These are phyloP conservation scores for Candida verbasci DNA, from an alignment of 805 yeast genomes.

Conservation along the genomic window DNA sequence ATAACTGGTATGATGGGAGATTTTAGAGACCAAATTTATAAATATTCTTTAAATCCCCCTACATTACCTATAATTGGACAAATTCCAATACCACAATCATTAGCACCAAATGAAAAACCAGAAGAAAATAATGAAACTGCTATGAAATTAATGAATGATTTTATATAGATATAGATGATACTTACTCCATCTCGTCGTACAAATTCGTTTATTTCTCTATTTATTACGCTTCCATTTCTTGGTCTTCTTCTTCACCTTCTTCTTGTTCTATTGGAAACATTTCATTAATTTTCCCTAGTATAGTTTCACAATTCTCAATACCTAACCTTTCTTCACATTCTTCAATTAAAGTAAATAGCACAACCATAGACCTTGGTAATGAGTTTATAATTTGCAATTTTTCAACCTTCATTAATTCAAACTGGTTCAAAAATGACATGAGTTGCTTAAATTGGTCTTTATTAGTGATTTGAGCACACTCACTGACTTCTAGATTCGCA, in stretches of 20 bases:
- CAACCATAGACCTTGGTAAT: conserved; percentile 76
- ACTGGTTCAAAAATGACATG: conserved; percentile 43
- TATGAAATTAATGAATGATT: conserved; percentile 19
- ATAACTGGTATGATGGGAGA: conserved; percentile 55
- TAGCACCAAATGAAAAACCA: not conserved
- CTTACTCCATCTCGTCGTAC: conserved; percentile 9
- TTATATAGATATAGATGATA: conserved; percentile 15
- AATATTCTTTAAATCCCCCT: conserved; percentile 8
- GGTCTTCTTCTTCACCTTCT: conserved; percentile 22
- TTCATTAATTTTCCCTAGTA: conserved; percentile 52
- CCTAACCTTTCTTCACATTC: conserved; percentile 85
- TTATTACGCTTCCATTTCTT: no score
- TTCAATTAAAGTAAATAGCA: conserved; percentile 74
- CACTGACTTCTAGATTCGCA: conserved; percentile 31
- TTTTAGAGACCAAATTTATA: conserved; percentile 35
- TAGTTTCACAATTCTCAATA: conserved; percentile 58
- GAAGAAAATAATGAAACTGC: conserved; percentile 8
- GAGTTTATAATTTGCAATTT: conserved; percentile 77
- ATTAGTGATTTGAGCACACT: conserved; percentile 19
- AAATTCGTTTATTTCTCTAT: conserved; percentile 19
- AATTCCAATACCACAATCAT: conserved; percentile 5
- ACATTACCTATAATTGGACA: conserved; percentile 7
- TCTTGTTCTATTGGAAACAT: conserved; percentile 45
- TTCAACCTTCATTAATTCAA: conserved; percentile 73
- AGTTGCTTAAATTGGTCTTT: conserved; percentile 28